Evolutionary conservation across 2,329 filamentous ascomycete genomes (phyloP).

Genomic region (Albifimbria verrucaria): DNA sequence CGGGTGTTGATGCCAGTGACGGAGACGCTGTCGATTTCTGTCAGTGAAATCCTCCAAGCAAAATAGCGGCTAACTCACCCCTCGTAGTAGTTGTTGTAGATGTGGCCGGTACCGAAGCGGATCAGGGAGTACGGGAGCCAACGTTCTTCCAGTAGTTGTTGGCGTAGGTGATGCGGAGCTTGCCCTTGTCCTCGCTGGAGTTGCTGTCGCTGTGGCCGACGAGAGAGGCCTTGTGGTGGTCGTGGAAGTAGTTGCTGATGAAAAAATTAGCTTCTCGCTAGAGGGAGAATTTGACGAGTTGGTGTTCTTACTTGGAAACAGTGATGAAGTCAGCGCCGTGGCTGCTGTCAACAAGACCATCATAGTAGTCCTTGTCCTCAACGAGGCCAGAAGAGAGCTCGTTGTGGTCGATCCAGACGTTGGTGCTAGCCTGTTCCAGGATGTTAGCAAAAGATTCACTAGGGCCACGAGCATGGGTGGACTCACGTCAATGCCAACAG

Average conservation of each 20-base stretch:
- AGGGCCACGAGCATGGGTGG: not conserved
- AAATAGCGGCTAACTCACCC: constrained; percentile 16
- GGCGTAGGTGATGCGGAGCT: constrained; percentile 58
- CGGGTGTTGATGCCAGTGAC: constrained; percentile 48
- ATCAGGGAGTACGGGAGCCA: constrained; percentile 56
- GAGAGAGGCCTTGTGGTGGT: constrained; percentile 46
- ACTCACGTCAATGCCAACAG: constrained; percentile 37
- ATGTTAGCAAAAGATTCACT: constrained; percentile 33
- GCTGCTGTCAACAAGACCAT: constrained; percentile 58
- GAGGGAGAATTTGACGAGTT: constrained; percentile 14
- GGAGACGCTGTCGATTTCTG: constrained; percentile 20
- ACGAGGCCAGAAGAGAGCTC: constrained; percentile 45
- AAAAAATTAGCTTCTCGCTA: too few relatives aligned
- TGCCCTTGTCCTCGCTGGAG: constrained; percentile 51
- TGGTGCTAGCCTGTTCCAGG: constrained; percentile 37
- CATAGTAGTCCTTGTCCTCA: constrained; percentile 64
- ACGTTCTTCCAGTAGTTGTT: constrained; percentile 62
- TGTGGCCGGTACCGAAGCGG: constrained; percentile 61
- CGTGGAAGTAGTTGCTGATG: constrained; percentile 18
- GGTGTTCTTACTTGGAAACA: constrained; percentile 33
- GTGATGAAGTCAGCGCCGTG: constrained; percentile 59
- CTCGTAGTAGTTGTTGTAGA: constrained; percentile 31
- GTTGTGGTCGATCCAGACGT: constrained; percentile 54
- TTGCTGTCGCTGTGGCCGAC: constrained; percentile 58
- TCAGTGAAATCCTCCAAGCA: not conserved